Evolutionary conservation across 1,284 basidiomycete genomes (phyloP), one percentile per base, ranked within the genome.

Genomic region (Mycosarcoma maydis): DNA sequence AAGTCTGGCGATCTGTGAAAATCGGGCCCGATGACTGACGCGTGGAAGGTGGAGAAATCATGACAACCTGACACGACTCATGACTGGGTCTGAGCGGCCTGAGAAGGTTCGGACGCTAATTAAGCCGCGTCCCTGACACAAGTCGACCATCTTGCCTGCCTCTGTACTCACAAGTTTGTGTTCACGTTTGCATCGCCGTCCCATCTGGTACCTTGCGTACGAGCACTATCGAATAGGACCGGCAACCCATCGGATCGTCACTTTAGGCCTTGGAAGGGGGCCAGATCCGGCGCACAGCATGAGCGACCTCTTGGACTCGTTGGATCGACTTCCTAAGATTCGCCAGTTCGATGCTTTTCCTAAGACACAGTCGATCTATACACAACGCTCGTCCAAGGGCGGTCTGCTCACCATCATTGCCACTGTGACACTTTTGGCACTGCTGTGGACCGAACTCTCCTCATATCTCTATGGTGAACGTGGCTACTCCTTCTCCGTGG

Each of bases 391-490:
- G 3, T 88, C 90, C 67, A 88, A 90, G 17, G 90, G 95, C 42
- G 95, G 95, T 1, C 87, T 95, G 77, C 84, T 95, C 77, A 98
- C 95, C 6, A 78, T 96, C 65, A 85, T 94, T 48, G 88, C 97
- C 22, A 84, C 85, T 3, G 62, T 90, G 16, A 76, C 92, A 41
- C 90, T 92, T 16, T 85, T 91, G 48, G 71, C 92, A 32, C 86
- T 94, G 24, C 85, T 92, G 50, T 86, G 94, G 77, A 92, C 94
- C 76, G 94, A 98, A 76, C 83, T 95, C 39, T 88, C 89, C 42
- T 92, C 95, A 77, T 98, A 88, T 78, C 84, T 98, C 29, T 97
- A 90, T 86, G 94, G 94, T 44, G 93, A 92, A 86, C 90, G 91
- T 11, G 52, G 54, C 6, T 73, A 68, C 32, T 57, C 58, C 11